Conservation (phyloP, 2,329 filamentous ascomycete species). For the Arachnomyces sp. region DNA sequence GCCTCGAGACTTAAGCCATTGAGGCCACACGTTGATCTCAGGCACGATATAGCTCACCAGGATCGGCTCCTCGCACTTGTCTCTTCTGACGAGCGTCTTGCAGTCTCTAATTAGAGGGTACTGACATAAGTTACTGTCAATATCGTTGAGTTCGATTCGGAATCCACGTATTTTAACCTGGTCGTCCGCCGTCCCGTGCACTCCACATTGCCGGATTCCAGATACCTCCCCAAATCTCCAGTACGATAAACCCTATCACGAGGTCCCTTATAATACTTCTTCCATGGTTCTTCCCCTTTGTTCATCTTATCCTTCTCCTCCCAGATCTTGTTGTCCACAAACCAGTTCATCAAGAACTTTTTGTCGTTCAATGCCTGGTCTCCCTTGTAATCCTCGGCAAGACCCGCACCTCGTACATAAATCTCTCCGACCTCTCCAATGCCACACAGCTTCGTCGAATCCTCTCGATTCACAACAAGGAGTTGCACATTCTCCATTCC, state of each 20-base stretch:
- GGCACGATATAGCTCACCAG: slow-evolving; percentile 88
- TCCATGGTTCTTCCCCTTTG: slow-evolving; percentile 60
- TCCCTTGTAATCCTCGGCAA: slow-evolving; percentile 72
- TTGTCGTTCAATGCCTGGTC: slow-evolving; percentile 53
- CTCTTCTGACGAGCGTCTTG: slow-evolving; percentile 73
- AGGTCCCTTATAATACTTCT: slow-evolving; percentile 68
- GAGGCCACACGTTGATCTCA: slow-evolving; percentile 63
- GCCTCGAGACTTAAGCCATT: slow-evolving; percentile 53
- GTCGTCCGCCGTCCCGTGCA: slow-evolving; percentile 74
- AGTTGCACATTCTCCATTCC: slow-evolving; percentile 88
- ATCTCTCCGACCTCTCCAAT: slow-evolving; percentile 80
- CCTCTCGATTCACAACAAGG: slow-evolving; percentile 66
- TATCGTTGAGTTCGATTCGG: slow-evolving; percentile 88
- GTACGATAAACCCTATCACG: slow-evolving; percentile 80
- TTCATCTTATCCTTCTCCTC: slow-evolving; percentile 52
- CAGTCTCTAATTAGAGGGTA: slow-evolving; percentile 73
- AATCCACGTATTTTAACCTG: slow-evolving; percentile 97
- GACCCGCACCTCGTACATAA: slow-evolving; percentile 69
- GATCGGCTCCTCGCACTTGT: slow-evolving; percentile 75
- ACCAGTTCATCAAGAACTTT: slow-evolving; percentile 84
- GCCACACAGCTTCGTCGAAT: slow-evolving; percentile 60
- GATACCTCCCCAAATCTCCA: slow-evolving; percentile 75
- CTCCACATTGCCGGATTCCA: slow-evolving; percentile 61
- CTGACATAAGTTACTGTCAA: slow-evolving; percentile 71
- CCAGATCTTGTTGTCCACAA: slow-evolving; percentile 66